Percentiles rank a stretch among this genome's conserved stretches.
phyloP scores from a whole-genome alignment of 169 alveolate species.

The Babesia ovata region DNA sequence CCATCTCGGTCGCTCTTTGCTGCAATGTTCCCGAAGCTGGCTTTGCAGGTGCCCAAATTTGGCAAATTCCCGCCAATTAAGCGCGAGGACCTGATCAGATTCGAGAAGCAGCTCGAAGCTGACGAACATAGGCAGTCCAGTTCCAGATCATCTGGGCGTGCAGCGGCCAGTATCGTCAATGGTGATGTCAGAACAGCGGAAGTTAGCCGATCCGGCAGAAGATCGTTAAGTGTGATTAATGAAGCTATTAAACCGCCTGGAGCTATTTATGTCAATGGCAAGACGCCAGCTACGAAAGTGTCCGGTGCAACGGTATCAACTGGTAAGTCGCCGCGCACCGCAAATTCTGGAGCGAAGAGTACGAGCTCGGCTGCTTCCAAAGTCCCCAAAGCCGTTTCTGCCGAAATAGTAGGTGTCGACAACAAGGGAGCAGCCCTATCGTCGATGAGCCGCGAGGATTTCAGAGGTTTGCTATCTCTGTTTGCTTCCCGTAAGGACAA shows the following conservation, averaged over 20 bases:
- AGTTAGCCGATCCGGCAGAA: too few relatives aligned
- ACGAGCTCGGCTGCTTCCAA: neutral
- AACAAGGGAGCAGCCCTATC: constrained; percentile 5
- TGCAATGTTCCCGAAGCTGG: constrained; percentile 35
- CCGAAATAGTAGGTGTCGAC: neutral
- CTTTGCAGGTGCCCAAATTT: constrained; percentile 23
- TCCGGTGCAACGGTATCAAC: too few relatives aligned
- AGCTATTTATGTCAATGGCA: neutral
- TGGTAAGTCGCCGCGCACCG: too few relatives aligned
- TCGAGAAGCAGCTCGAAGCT: neutral
- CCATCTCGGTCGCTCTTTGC: constrained; percentile 4
- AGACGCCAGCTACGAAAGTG: too few relatives aligned
- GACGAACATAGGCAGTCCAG: neutral
- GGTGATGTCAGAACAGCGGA: neutral
- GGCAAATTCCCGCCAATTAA: neutral
- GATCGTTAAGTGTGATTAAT: too few relatives aligned
- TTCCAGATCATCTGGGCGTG: neutral
- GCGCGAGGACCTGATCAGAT: neutral
- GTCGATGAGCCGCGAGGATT: constrained; percentile 17
- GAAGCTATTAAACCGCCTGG: neutral
- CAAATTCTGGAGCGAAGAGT: too few relatives aligned
- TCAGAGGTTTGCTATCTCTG: neutral
- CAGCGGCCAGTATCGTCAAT: neutral
- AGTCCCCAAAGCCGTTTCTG: neutral
- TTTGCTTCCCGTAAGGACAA: neutral